Evolutionary conservation across 2,329 filamentous ascomycete species (phyloP), one percentile per base, ranked within the genome.

Genomic region (Gaeumannomyces tritici): DNA sequence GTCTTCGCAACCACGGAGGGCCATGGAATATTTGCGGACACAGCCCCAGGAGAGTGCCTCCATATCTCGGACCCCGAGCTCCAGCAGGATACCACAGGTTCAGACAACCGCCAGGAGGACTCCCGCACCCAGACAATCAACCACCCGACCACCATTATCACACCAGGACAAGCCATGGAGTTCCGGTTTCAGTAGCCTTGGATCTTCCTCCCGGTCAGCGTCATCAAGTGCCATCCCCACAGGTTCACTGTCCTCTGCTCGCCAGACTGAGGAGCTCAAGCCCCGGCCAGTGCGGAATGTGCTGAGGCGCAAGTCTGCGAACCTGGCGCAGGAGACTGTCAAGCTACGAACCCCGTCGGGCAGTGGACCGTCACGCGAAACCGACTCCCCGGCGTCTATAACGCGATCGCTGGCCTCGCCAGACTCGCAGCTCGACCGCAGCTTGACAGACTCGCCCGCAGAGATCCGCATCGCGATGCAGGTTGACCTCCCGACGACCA

Each of bases 221-320:
- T 66, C 70, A 26, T 66, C 69, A 55, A 70, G 70, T 42, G 70
- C 70, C 35, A 69, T 67, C 51, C 74, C 74, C 31, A 72, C 42
- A 7, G 3, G 71, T 15, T 73, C 72, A 27, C 71, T 73, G 21
- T 70, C 72, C 6, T 72, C 74, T 4, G 69, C 70, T 57, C 73
- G 70, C 35, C 75, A 73, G 0, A 69, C 73, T 55, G 72, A 74
- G 55, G 70, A 70, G 55, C 33, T 64, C 61, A 55, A 66, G 65
- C 26, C 62, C 69, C 28, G 74, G 70, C 35, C 71, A 73, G 57
- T 69, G 71, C 76, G 76, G 55, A 80, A 78, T 67, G 74, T 79
- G 11, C 69, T 83, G 59, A 75, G 79, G 66, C 77, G 79, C 66
- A 85, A 83, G 69, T 76, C 78, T 62, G 79, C 81, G 18, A 76